These are phyloP conservation scores for Phalaenopsis equestris DNA, from an alignment of 106 monocot species.

Conservation along the genomic window DNA sequence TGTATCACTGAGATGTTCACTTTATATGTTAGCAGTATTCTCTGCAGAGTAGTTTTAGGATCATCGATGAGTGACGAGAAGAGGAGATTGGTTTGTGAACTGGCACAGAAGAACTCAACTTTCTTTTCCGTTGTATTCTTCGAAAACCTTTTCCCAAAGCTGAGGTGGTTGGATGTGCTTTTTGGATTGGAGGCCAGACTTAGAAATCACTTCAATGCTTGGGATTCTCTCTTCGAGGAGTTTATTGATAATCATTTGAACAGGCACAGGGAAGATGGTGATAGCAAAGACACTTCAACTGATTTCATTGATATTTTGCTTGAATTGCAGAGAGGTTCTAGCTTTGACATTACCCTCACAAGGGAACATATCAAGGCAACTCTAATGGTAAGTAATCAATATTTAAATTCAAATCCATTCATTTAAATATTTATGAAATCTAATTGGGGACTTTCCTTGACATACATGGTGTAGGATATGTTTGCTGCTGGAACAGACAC, in stretches of 20 bases:
- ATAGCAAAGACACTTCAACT: not conserved
- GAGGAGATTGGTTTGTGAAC: not conserved
- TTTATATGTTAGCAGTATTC: not conserved
- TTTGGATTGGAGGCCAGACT: constrained; percentile 15
- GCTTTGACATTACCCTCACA: not conserved
- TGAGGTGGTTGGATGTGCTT: constrained; percentile 21
- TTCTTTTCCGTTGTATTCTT: not conserved
- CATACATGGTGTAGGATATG: constrained; percentile 6
- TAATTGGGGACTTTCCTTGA: not conserved
- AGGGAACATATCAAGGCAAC: constrained; percentile 19
- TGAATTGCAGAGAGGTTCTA: constrained; percentile 13
- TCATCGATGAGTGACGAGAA: not conserved
- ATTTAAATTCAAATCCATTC: too few relatives aligned
- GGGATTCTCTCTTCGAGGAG: constrained; percentile 29
- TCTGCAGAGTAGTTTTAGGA: constrained; percentile 9
- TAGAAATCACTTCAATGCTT: not conserved
- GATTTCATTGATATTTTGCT: constrained; percentile 39
- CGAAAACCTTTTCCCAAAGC: constrained; percentile 29
- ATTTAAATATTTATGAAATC: not conserved
- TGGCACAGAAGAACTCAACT: not conserved
- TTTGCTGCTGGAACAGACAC: constrained; percentile 17
- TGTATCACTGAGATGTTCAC: constrained; percentile 2
- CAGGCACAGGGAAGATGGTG: not conserved
- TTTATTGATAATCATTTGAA: constrained; percentile 20
- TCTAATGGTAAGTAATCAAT: constrained; percentile 12